A percentile compares a stretch with the other conserved stretches of the same genome.
Conservation (phyloP, 2,329 filamentous ascomycete species). For the Pseudocercospora vitis region DNA sequence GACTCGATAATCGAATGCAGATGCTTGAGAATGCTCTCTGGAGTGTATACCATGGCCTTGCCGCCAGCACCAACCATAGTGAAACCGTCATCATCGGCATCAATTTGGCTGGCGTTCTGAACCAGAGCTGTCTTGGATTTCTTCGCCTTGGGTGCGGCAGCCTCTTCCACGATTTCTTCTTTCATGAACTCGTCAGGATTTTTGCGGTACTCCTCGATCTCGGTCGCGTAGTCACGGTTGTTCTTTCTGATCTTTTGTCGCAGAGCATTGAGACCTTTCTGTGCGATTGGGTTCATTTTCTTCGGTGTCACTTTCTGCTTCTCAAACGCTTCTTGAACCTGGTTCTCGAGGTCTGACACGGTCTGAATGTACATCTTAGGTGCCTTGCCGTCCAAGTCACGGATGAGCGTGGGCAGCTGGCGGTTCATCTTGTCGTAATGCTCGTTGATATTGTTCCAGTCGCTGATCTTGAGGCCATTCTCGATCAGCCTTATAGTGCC, state of each 20-base stretch:
- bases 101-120: conserved; percentile 52
- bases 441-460: conserved; percentile 80
- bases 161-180: conserved; percentile 74
- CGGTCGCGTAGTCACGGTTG: conserved; percentile 87
- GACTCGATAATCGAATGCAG: conserved; percentile 90
- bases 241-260: conserved; percentile 99
- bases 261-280: conserved; percentile 90
- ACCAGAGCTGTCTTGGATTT: conserved; percentile 50
- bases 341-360: conserved; percentile 89
- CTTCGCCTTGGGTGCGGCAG: conserved; percentile 52
- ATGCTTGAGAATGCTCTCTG: conserved; percentile 98
- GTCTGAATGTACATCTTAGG: conserved; percentile 93
- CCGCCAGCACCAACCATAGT: conserved; percentile 85
- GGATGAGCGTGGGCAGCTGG: conserved; percentile 46
- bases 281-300: conserved; percentile 98
- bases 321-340: conserved; percentile 87
- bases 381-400: conserved; percentile 66
- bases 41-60: conserved; percentile 85
- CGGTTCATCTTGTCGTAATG: conserved; percentile 64
- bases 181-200: conserved; percentile 88
- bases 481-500: conserved; percentile 86
- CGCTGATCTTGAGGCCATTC: conserved; percentile 95
- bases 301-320: conserved; percentile 96
- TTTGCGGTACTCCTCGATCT: conserved; percentile 82
- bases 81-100: conserved; percentile 80